Evolutionary conservation across 139 green algal species (phyloP).

Genomic region (Closterium sp.): DNA sequence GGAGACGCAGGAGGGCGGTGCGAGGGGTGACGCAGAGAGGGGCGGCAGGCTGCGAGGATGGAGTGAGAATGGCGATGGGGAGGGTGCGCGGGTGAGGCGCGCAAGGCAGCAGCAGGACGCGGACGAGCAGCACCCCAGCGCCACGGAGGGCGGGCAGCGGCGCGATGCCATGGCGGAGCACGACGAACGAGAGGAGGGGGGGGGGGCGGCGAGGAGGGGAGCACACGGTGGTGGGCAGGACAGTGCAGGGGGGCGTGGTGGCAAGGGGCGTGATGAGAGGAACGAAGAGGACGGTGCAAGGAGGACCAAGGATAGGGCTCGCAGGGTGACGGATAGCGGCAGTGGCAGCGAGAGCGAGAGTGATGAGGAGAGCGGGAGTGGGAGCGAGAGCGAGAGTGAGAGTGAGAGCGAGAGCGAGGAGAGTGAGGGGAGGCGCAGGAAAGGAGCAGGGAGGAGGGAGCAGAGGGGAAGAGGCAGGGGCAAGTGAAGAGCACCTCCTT

Average conservation of each 20-base stretch:
- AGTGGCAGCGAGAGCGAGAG: background rate
- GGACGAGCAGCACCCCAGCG: background rate
- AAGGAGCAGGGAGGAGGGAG: background rate
- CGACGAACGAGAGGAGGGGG: background rate
- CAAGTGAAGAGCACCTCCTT: background rate
- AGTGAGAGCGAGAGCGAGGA: background rate
- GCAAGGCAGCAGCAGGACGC: background rate
- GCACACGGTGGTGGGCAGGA: background rate
- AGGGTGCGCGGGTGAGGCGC: background rate
- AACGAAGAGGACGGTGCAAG: background rate
- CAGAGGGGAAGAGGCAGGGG: background rate
- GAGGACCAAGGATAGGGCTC: background rate
- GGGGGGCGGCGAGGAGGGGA: background rate
- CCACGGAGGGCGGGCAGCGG: background rate
- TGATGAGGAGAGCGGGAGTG: background rate
- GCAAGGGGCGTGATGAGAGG: background rate
- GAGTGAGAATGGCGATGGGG: background rate
- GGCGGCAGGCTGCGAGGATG: background rate
- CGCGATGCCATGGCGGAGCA: background rate
- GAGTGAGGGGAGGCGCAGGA: background rate
- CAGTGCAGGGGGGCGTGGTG: background rate
- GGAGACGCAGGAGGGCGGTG: background rate
- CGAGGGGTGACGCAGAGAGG: background rate
- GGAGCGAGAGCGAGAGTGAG: background rate
- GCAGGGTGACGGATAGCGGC: background rate